Percentiles rank a stretch among this genome's conserved stretches.
phyloP scores from a whole-genome alignment of 1,284 basidiomycete genomes.

The Earliella scabrosa region DNA sequence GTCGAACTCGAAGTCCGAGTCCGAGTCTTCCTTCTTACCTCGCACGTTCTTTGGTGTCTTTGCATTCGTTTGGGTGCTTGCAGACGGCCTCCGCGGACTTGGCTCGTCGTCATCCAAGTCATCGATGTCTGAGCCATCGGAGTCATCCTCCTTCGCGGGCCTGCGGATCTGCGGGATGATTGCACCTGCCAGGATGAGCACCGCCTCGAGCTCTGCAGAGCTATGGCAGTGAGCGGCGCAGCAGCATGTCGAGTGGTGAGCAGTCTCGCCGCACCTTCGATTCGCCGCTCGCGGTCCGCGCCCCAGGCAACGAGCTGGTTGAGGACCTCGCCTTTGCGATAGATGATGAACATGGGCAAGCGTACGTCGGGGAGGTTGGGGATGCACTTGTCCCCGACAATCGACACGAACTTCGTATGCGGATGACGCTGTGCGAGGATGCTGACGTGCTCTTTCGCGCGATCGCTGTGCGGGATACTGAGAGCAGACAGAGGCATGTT shows the following conservation, averaged over 20 bases:
- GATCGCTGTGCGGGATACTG: slow-evolving; percentile 82
- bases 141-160: slow-evolving; percentile 35
- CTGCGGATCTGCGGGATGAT: slow-evolving; percentile 55
- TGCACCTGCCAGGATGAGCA: slow-evolving; percentile 64
- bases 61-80: slow-evolving; percentile 59
- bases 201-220: slow-evolving; percentile 67
- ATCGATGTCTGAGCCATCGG: slow-evolving; percentile 45
- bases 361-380: slow-evolving; percentile 93
- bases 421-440: slow-evolving; percentile 84
- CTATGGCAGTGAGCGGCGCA: background rate
- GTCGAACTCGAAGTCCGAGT: slow-evolving; percentile 80
- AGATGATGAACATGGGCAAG: slow-evolving; percentile 91
- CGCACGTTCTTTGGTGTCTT: slow-evolving; percentile 61
- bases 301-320: slow-evolving; percentile 89
- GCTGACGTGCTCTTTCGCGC: slow-evolving; percentile 73
- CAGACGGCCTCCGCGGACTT: slow-evolving; percentile 56
- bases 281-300: slow-evolving; percentile 72
- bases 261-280: slow-evolving; percentile 76
- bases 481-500: background rate
- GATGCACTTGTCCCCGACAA: slow-evolving; percentile 95
- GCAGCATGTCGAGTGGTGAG: background rate
- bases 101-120: slow-evolving; percentile 49
- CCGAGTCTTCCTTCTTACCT: slow-evolving; percentile 56
- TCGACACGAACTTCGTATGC: slow-evolving; percentile 94
- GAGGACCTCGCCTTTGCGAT: slow-evolving; percentile 88